A percentile compares a stretch with the other conserved stretches of the same genome.
Conservation (phyloP, 768 basidiomycete genomes). For the Tylopilus balloui region DNA sequence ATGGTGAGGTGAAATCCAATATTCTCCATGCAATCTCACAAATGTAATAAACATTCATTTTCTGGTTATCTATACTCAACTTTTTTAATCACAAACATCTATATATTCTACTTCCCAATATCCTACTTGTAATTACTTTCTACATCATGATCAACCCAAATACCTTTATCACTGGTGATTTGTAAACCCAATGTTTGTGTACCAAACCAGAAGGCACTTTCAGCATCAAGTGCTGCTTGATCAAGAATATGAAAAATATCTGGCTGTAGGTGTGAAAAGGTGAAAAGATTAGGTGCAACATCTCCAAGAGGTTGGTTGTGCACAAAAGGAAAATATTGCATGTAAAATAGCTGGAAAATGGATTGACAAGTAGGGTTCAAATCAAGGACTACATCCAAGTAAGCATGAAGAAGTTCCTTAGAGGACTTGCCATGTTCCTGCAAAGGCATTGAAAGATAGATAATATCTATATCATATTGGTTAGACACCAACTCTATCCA, state of each 20-base stretch:
- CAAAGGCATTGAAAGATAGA: conserved; percentile 55
- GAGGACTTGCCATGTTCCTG: conserved; percentile 20
- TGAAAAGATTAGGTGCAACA: conserved; percentile 6
- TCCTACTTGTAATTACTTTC: not conserved
- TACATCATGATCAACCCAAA: conserved; percentile 9
- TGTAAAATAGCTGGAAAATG: conserved; percentile 54
- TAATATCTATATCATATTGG: conserved; percentile 42
- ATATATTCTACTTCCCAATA: not conserved
- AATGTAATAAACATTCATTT: too few relatives aligned
- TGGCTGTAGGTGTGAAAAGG: conserved; percentile 26
- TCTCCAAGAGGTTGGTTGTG: not conserved
- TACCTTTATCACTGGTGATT: not conserved
- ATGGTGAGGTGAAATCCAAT: too few relatives aligned
- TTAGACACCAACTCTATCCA: not conserved
- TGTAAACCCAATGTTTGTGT: conserved; percentile 1
- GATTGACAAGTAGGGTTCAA: conserved; percentile 15
- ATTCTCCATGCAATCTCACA: too few relatives aligned
- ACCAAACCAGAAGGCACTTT: conserved; percentile 49
- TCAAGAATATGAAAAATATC: conserved; percentile 54
- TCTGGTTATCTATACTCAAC: too few relatives aligned
- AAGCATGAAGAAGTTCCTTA: conserved; percentile 47
- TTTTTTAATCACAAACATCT: too few relatives aligned
- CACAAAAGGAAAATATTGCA: conserved; percentile 35
- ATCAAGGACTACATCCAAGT: conserved; percentile 46
- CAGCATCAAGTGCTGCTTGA: conserved; percentile 51